These are phyloP conservation scores for Candida oleophila DNA, from an alignment of 805 yeast species.

Conservation along the genomic window DNA sequence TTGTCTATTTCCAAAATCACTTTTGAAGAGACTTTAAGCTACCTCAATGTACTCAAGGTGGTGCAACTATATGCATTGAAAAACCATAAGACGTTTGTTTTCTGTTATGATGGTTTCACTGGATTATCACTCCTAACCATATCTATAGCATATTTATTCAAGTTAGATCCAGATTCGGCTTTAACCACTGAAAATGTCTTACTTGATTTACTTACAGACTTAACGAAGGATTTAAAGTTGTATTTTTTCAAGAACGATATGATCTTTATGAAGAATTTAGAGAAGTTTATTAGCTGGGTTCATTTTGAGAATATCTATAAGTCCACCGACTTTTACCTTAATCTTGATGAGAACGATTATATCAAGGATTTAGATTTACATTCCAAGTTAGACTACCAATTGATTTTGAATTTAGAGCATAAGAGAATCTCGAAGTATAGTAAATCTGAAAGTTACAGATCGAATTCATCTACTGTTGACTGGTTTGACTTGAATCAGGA, in stretches of 20 bases:
- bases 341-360: not conserved
- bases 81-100: slow-evolving; percentile 26
- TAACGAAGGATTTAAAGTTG: slow-evolving; percentile 17
- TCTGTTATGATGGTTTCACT: slow-evolving; percentile 39
- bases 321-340: not conserved
- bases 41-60: slow-evolving; percentile 29
- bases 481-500: slow-evolving; percentile 33
- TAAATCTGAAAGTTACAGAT: not conserved
- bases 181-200: slow-evolving; percentile 14
- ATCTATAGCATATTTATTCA: slow-evolving; percentile 11
- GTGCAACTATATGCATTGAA: slow-evolving; percentile 15
- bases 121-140: slow-evolving; percentile 28
- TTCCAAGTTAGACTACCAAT: not conserved
- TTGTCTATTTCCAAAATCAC: slow-evolving; percentile 19
- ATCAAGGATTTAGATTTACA: not conserved
- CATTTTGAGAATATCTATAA: not conserved
- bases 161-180: not conserved
- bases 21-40: slow-evolving; percentile 23
- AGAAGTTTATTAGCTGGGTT: slow-evolving; percentile 23
- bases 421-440: slow-evolving; percentile 7
- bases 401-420: slow-evolving; percentile 14
- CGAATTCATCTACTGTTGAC: slow-evolving; percentile 16
- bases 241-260: slow-evolving; percentile 31
- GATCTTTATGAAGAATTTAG: slow-evolving; percentile 27
- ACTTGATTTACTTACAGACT: slow-evolving; percentile 13